phyloP scores from a whole-genome alignment of 2,329 filamentous ascomycete species.

The Colletotrichum spinosum region DNA sequence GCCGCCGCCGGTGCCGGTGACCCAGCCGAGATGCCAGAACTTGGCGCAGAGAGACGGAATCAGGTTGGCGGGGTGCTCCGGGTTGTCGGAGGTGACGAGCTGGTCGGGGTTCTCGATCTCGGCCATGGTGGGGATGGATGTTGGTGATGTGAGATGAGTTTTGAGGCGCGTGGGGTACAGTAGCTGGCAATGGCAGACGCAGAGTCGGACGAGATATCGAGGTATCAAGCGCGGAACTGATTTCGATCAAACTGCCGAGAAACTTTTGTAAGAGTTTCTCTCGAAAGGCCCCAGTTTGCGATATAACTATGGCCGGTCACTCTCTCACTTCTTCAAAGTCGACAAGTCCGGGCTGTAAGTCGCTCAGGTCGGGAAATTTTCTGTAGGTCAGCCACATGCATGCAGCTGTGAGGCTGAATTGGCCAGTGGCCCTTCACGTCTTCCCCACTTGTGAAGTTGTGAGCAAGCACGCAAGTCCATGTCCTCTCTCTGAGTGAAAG shows the following conservation, averaged over 20 bases:
- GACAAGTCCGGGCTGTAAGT: not conserved
- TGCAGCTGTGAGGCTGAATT: constrained; percentile 28
- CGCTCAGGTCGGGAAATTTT: constrained; percentile 30
- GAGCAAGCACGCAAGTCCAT: constrained; percentile 28
- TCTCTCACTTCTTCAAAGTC: not conserved
- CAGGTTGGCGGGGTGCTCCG: constrained; percentile 91
- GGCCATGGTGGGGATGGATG: constrained; percentile 23
- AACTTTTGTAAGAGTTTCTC: no score
- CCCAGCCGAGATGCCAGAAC: constrained; percentile 97
- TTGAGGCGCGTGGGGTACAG: constrained; percentile 19
- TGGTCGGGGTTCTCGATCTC: constrained; percentile 53
- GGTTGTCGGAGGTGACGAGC: constrained; percentile 73
- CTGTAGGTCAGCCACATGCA: constrained; percentile 18
- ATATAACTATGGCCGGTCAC: no score
- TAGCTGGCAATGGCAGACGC: not conserved
- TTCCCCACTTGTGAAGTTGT: constrained; percentile 33
- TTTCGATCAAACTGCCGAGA: no score
- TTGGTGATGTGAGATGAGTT: constrained; percentile 11
- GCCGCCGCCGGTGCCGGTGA: constrained; percentile 86
- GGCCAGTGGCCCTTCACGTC: constrained; percentile 20
- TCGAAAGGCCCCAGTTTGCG: no score
- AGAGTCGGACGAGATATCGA: not conserved
- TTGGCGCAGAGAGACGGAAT: constrained; percentile 94
- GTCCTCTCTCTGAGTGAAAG: not conserved
- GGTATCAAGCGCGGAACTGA: no score